Base-by-base conservation (phyloP, 192 early-diverging fungal species). In the Dimargaris verticillata region DNA sequence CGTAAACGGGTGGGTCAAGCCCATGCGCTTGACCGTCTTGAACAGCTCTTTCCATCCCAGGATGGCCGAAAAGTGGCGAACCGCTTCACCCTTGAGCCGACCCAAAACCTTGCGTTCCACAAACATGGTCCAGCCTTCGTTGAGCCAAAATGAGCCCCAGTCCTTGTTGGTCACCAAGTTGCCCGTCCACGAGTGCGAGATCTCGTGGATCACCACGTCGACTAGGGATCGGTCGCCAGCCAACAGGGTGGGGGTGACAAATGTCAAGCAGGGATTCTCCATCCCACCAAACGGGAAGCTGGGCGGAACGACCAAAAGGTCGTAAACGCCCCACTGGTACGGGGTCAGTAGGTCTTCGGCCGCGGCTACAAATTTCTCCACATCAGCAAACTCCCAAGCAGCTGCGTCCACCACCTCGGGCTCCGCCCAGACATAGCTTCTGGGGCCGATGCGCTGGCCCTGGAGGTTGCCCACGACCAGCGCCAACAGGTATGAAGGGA, bases 221-320 rank as follows among this genome's bases (percentile, higher is more conserved):
- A 93, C 92, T 53, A 94, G 76, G 42, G 86, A 88, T 47, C 85
- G 82, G 71, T 99, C 95, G 57, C 93, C 92, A 44, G 94, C 93
- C 49, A 99, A 73, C 29, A 99, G 77, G 20, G 92, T 91, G 26
- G 95, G 95, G 28, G 95, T 99, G 24, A 95, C 93, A 84, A 95
- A 99, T 0, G 95, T 97, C 63, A 95, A 70, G 69, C 91, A 95
- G 18, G 95, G 95, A 72, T 99, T 99, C 79, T 98, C 88, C 88
- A 94, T 94, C 55, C 91, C 88, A 48, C 86, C 86, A 62, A 86
- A 91, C n/a, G 87, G 88, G 79, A 90, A 91, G 6, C 82, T 86
- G 43, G 87, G 77, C 28, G 91, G 91, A 46, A 96, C 76, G 44
- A 94, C 82, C 49, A 96, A 78, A 53, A 97, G 74, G 74, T 97